A percentile compares a stretch with the other conserved stretches of the same genome.
Evolutionary conservation across 306 rosid species (phyloP).

Genomic region (Ormosia semicastrata): DNA sequence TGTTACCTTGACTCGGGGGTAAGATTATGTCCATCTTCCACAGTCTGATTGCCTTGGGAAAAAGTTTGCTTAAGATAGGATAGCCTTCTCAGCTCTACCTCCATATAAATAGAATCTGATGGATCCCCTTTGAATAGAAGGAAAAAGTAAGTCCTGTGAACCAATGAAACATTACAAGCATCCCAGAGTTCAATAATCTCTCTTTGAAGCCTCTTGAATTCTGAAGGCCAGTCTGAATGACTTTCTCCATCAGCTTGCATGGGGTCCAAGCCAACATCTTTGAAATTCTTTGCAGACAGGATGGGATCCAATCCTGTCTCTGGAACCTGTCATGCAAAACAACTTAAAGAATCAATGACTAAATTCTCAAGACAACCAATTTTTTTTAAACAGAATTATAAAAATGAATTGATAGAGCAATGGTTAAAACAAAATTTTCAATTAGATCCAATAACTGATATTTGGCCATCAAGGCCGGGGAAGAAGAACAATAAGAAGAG

Average conservation of each 20-base stretch:
- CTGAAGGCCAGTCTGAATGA: constrained; percentile 71
- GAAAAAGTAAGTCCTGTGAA: constrained; percentile 94
- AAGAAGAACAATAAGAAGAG: background rate
- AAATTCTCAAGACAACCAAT: constrained; percentile 5
- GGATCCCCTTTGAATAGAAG: constrained; percentile 81
- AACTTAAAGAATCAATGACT: constrained; percentile 2
- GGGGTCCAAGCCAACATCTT: constrained; percentile 77
- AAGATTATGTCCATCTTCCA: constrained; percentile 60
- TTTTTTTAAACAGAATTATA: background rate
- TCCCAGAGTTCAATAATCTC: constrained; percentile 86
- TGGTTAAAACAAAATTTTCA: background rate
- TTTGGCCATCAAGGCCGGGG: constrained; percentile 3
- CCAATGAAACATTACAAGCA: constrained; percentile 79
- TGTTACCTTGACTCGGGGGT: constrained; percentile 67
- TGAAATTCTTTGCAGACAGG: constrained; percentile 43
- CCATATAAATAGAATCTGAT: constrained; percentile 79
- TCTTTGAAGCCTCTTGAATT: constrained; percentile 73
- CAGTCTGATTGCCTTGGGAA: constrained; percentile 46
- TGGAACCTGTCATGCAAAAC: constrained; percentile 41
- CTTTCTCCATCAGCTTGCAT: constrained; percentile 51
- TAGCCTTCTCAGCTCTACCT: constrained; percentile 83
- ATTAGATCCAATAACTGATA: background rate
- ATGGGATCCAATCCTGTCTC: constrained; percentile 35
- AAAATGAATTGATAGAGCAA: background rate
- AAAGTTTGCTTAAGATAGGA: constrained; percentile 69